Base-by-base conservation (phyloP, 108 stramenopile genomes). In the Poteriospumella lacustris region DNA sequence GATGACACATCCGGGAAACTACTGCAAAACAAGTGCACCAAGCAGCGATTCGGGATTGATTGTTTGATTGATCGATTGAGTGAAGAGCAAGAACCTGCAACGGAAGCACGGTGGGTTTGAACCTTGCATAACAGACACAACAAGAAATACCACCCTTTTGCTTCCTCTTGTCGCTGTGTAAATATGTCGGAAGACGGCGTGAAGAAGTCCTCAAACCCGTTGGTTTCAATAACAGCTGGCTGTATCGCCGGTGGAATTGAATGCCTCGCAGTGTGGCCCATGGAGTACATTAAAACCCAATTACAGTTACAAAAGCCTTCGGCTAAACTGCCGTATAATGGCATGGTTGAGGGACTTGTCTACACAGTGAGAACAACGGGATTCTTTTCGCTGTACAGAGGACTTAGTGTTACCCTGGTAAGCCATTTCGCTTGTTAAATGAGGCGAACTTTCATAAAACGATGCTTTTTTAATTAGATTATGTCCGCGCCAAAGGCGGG, bases 361-460 rank as follows among this genome's bases (percentile, higher is more conserved):
- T 95, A 95, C 69, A 94, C 94, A 26, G 87, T 95, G 33, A 85
- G 87, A 12, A 92, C 90, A 28, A 94, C 91, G 44, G 86, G 87
- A 2, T 85, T 86, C 68, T 75, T 87, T 39, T 42, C 78, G 12
- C 83, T 87, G 9, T 81, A 81, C 68, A 68, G 52, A 44, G 0
- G 3, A 5, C 56, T 59, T 44, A 69, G 64, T 67, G 28, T 34
- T 39, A 67, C 68, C 12, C 15, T 58, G 29, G 72, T 59, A n/a
- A n/a, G 0, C 39, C 91, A 91, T 40, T 87, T 93, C n/a, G 94
- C 94, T 77, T 88, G 94, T 33, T 94, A 94, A 56, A 85, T 96
- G 26, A 87, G 93, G 24, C 95, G 95, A 2, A 94, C 94, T 2
- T 80, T 97, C 47, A 76, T 95, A 29, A 93, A 94, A 56, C 24